Evolutionary conservation across 192 early-diverging fungal species (phyloP), one percentile per base, ranked within the genome.

Genomic region (Chytriomyces sp.): DNA sequence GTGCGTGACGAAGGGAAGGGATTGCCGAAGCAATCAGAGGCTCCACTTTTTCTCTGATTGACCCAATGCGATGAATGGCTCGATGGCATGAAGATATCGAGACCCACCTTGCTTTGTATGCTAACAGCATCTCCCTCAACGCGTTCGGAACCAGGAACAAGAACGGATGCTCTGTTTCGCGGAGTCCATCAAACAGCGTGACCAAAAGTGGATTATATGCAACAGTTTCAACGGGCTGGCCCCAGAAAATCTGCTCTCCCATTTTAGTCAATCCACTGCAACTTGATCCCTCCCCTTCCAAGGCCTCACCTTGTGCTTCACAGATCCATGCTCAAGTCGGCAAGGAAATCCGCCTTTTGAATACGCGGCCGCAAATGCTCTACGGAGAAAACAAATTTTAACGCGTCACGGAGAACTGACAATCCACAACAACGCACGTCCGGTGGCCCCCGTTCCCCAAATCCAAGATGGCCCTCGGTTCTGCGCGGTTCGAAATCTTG

Each of bases 311-410:
- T 76, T 79, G 75, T 80, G 78, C 40, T 76, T 76, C 44, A 80
- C 72, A 37, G 78, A 80, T 22, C 78, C 78, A 44, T 80, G 78
- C 25, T 77, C 60, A 4, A 80, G 63, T 17, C 75, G 62, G 66
- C 78, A 80, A 5, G 78, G 78, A 55, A 80, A 61, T 44, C 60
- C 62, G 19, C 78, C 78, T 52, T 80, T 80, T 5, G 65, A 57
- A 38, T 80, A 80, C 7, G 75, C 71, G 19, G 68, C 73, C 22
- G 69, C 68, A 30, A 80, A 80, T 8, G 74, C 74, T 26, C 74
- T 75, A 40, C 32, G 17, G 36, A 62, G 44, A 34, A 52, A 33
- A 55, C 32, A 33, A 49, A 65, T 28, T 8, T 22, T 8, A 52
- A 49, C 10, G 19, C 14, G 44, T 49, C 10, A 22, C 12, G 14